Percentiles rank a stretch among this genome's conserved stretches.
phyloP scores from a whole-genome alignment of 768 basidiomycete genomes.

The Termitomyces titanicus region DNA sequence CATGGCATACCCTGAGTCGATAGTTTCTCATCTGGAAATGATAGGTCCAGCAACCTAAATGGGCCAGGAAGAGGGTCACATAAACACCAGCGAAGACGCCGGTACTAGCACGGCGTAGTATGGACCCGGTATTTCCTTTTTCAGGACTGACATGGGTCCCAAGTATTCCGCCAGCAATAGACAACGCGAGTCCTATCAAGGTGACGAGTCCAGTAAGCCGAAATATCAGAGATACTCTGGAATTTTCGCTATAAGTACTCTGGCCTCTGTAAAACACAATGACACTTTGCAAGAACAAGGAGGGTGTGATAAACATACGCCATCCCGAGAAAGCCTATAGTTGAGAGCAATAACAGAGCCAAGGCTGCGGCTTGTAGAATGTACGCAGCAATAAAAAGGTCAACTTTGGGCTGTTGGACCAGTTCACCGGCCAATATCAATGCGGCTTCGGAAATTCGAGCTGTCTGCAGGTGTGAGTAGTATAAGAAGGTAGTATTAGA shows the following conservation, averaged over 20 bases:
- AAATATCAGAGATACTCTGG: conserved; percentile 34
- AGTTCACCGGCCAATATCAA: conserved; percentile 54
- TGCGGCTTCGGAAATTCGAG: conserved; percentile 54
- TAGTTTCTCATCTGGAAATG: conserved; percentile 43
- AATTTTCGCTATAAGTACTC: conserved; percentile 47
- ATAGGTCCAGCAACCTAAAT: conserved; percentile 42
- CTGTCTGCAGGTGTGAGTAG: conserved; percentile 28
- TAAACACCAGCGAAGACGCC: conserved; percentile 40
- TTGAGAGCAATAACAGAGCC: conserved; percentile 36
- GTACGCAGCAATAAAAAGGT: conserved; percentile 50
- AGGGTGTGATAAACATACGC: conserved; percentile 29
- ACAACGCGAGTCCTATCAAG: conserved; percentile 37
- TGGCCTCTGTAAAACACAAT: conserved; percentile 36
- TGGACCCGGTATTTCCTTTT: conserved; percentile 29
- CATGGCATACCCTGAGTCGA: conserved; percentile 38
- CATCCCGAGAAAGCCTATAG: conserved; percentile 48
- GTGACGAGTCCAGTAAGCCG: conserved; percentile 32
- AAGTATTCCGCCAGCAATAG: conserved; percentile 43
- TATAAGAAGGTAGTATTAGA: not conserved
- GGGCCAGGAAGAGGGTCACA: conserved; percentile 34
- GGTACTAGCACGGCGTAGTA: conserved; percentile 40
- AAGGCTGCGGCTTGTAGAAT: conserved; percentile 44
- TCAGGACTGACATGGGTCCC: conserved; percentile 34
- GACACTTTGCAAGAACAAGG: conserved; percentile 13
- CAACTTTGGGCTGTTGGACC: conserved; percentile 30